These are phyloP conservation scores for Monosporascus sp. DNA, from an alignment of 2,329 filamentous ascomycete genomes.

Conservation along the genomic window DNA sequence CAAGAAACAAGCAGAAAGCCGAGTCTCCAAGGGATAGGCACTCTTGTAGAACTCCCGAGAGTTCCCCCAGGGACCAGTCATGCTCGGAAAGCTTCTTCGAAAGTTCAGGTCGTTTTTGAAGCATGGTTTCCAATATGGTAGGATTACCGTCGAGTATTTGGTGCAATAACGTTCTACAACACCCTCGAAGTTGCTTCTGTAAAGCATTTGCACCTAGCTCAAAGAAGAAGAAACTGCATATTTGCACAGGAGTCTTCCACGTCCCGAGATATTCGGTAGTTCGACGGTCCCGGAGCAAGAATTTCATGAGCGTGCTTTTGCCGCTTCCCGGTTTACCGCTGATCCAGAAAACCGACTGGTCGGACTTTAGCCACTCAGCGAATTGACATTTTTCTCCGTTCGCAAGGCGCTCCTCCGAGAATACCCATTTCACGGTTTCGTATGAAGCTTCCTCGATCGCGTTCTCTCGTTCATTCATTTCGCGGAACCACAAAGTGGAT, in stretches of 20 bases:
- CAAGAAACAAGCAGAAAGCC: slow-evolving; percentile 6
- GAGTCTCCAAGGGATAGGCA: background rate
- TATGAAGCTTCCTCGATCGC: slow-evolving; percentile 2
- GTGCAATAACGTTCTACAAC: slow-evolving; percentile 5
- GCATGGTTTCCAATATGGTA: background rate
- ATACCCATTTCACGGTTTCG: slow-evolving; percentile 4
- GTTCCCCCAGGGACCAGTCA: slow-evolving; percentile 7
- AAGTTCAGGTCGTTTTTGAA: slow-evolving; percentile 1
- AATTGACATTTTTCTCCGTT: background rate
- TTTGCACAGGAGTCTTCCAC: slow-evolving; percentile 1
- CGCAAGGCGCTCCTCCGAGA: background rate
- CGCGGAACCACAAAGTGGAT: slow-evolving; percentile 4
- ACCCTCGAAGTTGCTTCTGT: slow-evolving; percentile 4
- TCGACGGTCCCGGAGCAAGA: background rate
- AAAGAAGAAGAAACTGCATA: slow-evolving; percentile 9
- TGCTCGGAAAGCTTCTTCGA: slow-evolving; percentile 5
- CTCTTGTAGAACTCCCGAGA: background rate
- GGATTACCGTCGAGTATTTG: slow-evolving; percentile 2
- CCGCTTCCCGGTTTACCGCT: slow-evolving; percentile 13
- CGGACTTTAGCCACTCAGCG: slow-evolving; percentile 9
- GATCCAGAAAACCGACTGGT: slow-evolving; percentile 11
- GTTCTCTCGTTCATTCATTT: slow-evolving; percentile 10
- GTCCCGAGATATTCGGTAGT: background rate
- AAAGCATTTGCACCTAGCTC: slow-evolving; percentile 3
- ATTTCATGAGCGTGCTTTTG: slow-evolving; percentile 14